Conservation (phyloP, 2,329 filamentous ascomycete genomes). For the Drechslera avenae region DNA sequence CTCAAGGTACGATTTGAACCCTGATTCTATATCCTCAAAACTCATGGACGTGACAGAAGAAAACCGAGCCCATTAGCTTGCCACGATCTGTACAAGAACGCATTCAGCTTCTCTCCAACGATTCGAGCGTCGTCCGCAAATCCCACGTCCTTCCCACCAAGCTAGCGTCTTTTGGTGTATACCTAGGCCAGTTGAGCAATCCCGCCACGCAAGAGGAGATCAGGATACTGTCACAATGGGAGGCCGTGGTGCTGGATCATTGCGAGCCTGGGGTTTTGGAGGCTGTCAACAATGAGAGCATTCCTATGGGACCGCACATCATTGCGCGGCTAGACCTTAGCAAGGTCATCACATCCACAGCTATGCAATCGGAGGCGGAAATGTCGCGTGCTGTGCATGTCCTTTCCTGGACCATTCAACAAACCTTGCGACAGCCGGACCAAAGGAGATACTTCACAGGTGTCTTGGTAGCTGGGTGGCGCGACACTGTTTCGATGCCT, state of each 20-base stretch:
- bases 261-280: constrained; percentile 39
- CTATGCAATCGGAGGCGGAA: constrained; percentile 31
- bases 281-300: constrained; percentile 29
- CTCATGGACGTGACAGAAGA: constrained; percentile 23
- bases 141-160: constrained; percentile 30
- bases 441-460: constrained; percentile 40
- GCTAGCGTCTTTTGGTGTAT: constrained; percentile 45
- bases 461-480: constrained; percentile 43
- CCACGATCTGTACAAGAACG: constrained; percentile 40
- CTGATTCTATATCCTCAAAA: background rate
- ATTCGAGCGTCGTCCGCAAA: constrained; percentile 25
- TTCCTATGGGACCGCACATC: constrained; percentile 37
- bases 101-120: constrained; percentile 33
- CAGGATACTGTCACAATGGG: constrained; percentile 40
- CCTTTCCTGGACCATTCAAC: constrained; percentile 31
- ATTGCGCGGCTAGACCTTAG: constrained; percentile 41
- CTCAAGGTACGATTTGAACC: constrained; percentile 25
- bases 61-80: constrained; percentile 20
- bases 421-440: constrained; percentile 31
- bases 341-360: constrained; percentile 27
- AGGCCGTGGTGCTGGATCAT: constrained; percentile 41
- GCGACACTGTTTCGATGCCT: constrained; percentile 32
- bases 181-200: constrained; percentile 36
- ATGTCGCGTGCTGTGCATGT: constrained; percentile 34
- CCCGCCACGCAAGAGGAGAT: constrained; percentile 35